Percentiles rank a stretch among this genome's conserved stretches.
These are phyloP conservation scores for Lactarius tabidus DNA, from an alignment of 768 basidiomycete genomes.

Conservation along the genomic window DNA sequence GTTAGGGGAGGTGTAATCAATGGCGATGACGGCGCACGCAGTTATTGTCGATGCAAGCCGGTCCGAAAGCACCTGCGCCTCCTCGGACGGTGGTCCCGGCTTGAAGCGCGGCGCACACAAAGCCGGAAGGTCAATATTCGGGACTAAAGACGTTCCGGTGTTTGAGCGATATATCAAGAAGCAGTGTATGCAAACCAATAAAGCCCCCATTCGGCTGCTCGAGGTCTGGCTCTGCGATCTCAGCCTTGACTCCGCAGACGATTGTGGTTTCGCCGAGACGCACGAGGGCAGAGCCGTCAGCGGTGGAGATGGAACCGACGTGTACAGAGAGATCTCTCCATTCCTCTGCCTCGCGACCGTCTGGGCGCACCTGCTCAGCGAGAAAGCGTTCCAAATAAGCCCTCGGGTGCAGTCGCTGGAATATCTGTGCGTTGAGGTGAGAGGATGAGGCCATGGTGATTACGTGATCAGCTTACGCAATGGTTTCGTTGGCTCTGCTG, in stretches of 20 bases:
- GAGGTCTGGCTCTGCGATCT: constrained; percentile 87
- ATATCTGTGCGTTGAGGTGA: constrained; percentile 41
- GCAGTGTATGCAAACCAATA: constrained; percentile 52
- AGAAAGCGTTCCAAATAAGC: constrained; percentile 87
- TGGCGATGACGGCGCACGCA: constrained; percentile 49
- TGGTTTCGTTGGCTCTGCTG: neutral
- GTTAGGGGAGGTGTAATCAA: neutral
- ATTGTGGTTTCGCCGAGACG: constrained; percentile 90
- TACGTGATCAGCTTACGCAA: neutral
- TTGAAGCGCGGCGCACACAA: constrained; percentile 93
- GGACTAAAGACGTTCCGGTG: constrained; percentile 44
- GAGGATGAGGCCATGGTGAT: neutral
- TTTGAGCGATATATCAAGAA: neutral
- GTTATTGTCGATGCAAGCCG: constrained; percentile 70
- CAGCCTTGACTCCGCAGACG: constrained; percentile 94
- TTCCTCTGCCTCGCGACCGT: constrained; percentile 64
- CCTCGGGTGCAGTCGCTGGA: constrained; percentile 86
- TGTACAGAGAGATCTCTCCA: constrained; percentile 80
- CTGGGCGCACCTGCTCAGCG: constrained; percentile 71
- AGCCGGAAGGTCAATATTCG: constrained; percentile 91
- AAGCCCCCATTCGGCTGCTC: constrained; percentile 73
- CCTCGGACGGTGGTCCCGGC: constrained; percentile 91
- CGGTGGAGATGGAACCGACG: constrained; percentile 89
- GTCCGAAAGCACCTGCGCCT: constrained; percentile 88
- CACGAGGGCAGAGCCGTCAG: constrained; percentile 89